Evolutionary conservation across 23 red algal genomes (phyloP), one percentile per base, ranked within the genome.

Genomic region (Cyanidioschyzon merolae): DNA sequence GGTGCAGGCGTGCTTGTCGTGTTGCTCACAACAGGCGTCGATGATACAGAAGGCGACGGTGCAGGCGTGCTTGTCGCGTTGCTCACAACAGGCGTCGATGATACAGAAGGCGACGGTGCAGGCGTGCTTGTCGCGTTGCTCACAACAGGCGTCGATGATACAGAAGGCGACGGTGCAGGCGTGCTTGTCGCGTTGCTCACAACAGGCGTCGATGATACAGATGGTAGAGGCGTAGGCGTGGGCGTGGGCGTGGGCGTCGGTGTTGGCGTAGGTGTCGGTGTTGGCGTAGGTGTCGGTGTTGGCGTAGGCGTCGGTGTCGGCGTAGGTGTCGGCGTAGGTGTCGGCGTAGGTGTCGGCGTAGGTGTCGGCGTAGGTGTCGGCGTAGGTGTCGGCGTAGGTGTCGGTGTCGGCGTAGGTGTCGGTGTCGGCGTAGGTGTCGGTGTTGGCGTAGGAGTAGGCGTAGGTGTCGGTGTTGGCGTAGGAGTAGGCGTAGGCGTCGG

Each of bases 301-400:
- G 63, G 63, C 63, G 63, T 71, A 25, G 63, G 63, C 21, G 63
- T 71, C n/a, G 63, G 63, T 32, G 63, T 71, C 63, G 63, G 63
- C 30, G 63, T 71, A 15, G 63, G 63, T 32, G 63, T 71, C 30
- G 63, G 63, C n/a, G 63, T 71, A 71, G 63, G 63, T 27, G 63
- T 71, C 2, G 63, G 63, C 63, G 63, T 71, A 71, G 63, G 63
- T 12, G 32, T 71, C 12, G n/a, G 63, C 63, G 63, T 71, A 25
- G 63, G 63, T 32, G 63, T 71, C 2, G 63, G 63, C 21, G 63
- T 71, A 25, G 63, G 63, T 32, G 63, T 71, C 12, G 63, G 63
- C 12, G 63, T 71, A 32, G 63, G 63, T 7, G 63, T 71, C 7
- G 63, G 63, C 29, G 63, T 71, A 35, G 63, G 63, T 27, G 63